Evolutionary conservation across 2,329 filamentous ascomycete genomes (phyloP).

Genomic region (Penicillium sclerotiorum): DNA sequence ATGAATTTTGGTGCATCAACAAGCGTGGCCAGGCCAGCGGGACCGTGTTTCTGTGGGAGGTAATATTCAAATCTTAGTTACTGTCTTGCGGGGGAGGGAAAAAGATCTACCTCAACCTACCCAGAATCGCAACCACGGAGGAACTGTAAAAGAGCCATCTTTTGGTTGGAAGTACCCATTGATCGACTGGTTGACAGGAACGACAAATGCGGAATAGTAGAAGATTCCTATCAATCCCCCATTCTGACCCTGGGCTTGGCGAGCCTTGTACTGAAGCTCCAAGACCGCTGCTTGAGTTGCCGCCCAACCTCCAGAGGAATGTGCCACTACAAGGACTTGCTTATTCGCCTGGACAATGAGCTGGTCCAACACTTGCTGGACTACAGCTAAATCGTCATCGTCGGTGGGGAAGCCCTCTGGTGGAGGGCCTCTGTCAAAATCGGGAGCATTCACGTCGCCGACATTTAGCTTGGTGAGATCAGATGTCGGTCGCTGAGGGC

Average conservation of each 20-base stretch:
- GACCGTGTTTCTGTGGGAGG: conserved; percentile 19
- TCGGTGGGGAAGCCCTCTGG: background rate
- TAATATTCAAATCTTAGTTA: background rate
- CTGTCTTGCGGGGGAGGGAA: too few species aligned
- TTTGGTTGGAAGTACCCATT: background rate
- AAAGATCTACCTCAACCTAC: background rate
- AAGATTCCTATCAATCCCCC: background rate
- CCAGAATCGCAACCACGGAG: background rate
- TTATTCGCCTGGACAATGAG: background rate
- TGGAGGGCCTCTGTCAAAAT: background rate
- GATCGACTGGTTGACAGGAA: background rate
- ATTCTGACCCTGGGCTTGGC: background rate
- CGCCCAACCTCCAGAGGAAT: background rate
- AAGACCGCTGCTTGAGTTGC: background rate
- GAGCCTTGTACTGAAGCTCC: background rate
- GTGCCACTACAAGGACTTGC: background rate
- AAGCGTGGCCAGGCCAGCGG: conserved; percentile 25
- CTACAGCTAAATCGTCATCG: background rate
- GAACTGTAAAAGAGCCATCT: background rate
- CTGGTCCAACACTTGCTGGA: background rate
- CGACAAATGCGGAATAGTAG: background rate
- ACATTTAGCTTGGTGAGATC: background rate
- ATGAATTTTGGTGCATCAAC: conserved; percentile 28
- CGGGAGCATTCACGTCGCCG: background rate
- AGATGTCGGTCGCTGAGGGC: background rate